Evolutionary conservation across 164 flowering plant genomes (phyloP).

Genomic region (Annona squamosa): DNA sequence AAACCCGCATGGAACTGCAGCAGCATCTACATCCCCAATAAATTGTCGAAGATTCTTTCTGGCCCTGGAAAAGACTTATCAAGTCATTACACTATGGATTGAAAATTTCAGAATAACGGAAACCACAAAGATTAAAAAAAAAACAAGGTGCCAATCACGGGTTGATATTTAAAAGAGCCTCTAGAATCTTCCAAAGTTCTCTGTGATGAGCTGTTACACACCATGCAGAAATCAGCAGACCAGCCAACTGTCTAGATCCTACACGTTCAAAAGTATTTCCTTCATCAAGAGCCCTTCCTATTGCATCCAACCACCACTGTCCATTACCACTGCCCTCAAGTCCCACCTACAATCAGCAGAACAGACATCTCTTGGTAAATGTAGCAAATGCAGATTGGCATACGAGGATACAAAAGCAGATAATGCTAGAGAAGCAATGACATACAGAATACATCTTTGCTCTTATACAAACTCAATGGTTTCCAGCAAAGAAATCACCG

Average conservation of each 20-base stretch:
- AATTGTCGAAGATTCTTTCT: conserved; percentile 55
- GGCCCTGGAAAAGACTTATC: conserved; percentile 39
- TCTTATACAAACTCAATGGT: too few species aligned
- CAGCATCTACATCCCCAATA: conserved; percentile 89
- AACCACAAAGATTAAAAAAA: not conserved
- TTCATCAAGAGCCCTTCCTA: conserved; percentile 78
- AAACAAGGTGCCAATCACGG: not conserved
- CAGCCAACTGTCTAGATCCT: conserved; percentile 95
- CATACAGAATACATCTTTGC: too few species aligned
- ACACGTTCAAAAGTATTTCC: conserved; percentile 68
- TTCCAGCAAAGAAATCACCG: too few species aligned
- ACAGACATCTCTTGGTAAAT: not conserved
- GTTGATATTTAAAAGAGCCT: not conserved
- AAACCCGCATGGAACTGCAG: conserved; percentile 91
- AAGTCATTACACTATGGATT: not conserved
- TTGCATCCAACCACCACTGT: conserved; percentile 81
- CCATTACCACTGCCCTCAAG: conserved; percentile 87
- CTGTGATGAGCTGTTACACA: conserved; percentile 19
- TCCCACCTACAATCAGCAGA: conserved; percentile 59
- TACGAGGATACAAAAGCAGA: too few species aligned
- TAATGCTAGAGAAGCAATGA: too few species aligned
- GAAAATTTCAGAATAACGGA: not conserved
- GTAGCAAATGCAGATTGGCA: not conserved
- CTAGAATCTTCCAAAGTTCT: not conserved
- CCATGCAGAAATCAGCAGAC: conserved; percentile 82